phyloP scores from a whole-genome alignment of 306 rosid species.

The Chamaecrista fasciculata region DNA sequence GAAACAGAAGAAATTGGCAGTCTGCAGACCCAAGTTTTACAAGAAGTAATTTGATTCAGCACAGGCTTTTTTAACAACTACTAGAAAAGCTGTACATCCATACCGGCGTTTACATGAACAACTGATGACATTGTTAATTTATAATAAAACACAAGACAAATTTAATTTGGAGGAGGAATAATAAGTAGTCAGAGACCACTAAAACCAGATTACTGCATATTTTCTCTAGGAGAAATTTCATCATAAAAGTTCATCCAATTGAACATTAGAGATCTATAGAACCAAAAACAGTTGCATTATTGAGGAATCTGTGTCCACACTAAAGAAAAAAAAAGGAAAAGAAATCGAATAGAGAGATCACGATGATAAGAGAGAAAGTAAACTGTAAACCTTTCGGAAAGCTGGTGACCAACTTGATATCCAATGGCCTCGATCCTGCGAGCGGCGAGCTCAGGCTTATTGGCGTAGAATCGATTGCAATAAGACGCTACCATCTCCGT shows the following conservation, averaged over 20 bases:
- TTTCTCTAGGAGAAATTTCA: neutral
- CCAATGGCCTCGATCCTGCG: constrained; percentile 97
- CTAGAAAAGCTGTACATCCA: neutral
- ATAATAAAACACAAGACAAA: neutral
- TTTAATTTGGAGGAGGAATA: neutral
- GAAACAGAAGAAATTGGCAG: neutral
- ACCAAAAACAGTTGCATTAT: neutral
- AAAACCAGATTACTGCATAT: neutral
- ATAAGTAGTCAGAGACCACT: neutral
- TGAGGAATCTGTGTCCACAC: neutral
- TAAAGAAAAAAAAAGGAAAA: neutral
- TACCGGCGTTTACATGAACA: neutral
- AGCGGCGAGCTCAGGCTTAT: constrained; percentile 91
- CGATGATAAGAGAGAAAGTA: neutral
- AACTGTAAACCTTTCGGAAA: constrained; percentile 76
- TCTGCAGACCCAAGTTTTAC: neutral
- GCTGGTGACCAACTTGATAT: constrained; percentile 97
- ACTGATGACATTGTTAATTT: neutral
- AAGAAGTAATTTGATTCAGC: neutral
- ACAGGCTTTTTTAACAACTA: neutral
- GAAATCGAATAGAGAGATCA: neutral
- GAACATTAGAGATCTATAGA: neutral
- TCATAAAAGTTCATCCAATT: neutral
- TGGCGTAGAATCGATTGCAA: constrained; percentile 82
- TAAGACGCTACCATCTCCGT: constrained; percentile 91